These are phyloP conservation scores for Cytospora piceae DNA, from an alignment of 2,329 filamentous ascomycete species.

Conservation along the genomic window DNA sequence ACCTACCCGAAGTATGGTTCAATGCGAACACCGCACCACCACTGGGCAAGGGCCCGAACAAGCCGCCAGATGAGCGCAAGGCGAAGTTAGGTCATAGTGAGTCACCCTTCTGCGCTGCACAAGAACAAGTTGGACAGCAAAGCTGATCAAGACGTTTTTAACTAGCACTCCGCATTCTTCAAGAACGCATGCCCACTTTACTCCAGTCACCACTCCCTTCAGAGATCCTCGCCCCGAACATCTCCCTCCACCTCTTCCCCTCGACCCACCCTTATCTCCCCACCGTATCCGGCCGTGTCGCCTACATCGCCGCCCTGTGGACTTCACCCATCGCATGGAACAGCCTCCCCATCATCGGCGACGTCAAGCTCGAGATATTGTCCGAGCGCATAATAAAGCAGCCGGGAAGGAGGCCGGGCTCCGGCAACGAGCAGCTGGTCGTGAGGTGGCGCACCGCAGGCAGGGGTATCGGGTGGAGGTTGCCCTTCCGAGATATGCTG, in stretches of 20 bases:
- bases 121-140: background rate
- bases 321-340: conserved; percentile 97
- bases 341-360: conserved; percentile 84
- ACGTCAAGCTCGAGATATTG: conserved; percentile 83
- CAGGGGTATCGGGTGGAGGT: conserved; percentile 44
- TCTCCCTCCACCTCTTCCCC: conserved; percentile 71
- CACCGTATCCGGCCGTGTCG: conserved; percentile 85
- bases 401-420: conserved; percentile 55
- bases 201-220: conserved; percentile 70
- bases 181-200: conserved; percentile 68
- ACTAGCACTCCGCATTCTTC: conserved; percentile 67
- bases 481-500: conserved; percentile 34
- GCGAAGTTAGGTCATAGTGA: conserved; percentile 66
- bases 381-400: conserved; percentile 83
- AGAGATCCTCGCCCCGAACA: conserved; percentile 76
- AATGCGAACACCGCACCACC: conserved; percentile 37
- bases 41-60: conserved; percentile 35
- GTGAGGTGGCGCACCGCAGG: conserved; percentile 83
- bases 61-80: conserved; percentile 58
- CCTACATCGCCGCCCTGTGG: conserved; percentile 93
- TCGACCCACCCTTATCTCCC: conserved; percentile 87
- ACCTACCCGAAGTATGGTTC: conserved; percentile 49
- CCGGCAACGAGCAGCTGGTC: conserved; percentile 76
- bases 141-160: conserved; percentile 16
- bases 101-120: conserved; percentile 33